Evolutionary conservation across 2,329 filamentous ascomycete genomes (phyloP), one percentile per base, ranked within the genome.

Genomic region (Ceratocystis cacaofunesta): DNA sequence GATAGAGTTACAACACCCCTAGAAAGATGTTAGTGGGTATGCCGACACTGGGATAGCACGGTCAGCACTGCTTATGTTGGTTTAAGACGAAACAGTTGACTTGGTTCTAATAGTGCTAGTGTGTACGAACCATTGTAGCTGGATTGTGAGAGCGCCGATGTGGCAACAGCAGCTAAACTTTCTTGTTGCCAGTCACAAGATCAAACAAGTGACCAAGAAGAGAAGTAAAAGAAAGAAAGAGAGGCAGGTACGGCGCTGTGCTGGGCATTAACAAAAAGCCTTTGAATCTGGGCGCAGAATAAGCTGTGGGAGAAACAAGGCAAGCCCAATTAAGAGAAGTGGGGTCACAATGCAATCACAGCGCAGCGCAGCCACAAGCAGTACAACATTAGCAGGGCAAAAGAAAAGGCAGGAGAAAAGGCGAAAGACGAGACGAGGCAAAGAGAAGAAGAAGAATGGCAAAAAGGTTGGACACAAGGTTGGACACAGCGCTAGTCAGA

Each of bases 1-100:
- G 41, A 28, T 50, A 19, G 61, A 62, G 61, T 62, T 44, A 48
- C 61, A 62, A 15, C 61, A 62, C 15, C 61, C 61, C 61, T 62
- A 61, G 30, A 61, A n/a, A 44, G 17, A 32, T 19, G 32, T 64
- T 57, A 65, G 58, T 55, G 57, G 30, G 15, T 12, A 28, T 52
- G 6, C 36, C 36, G 17, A 28, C 15, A 65, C 10, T 48, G 17
- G 17, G 15, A 52, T 52, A 41, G 36, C 36, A 41, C n/a, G 22
- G 17, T 52, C 19, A 52, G 48, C 48, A 25, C 48, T 52, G 19
- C 22, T 19, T 52, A 25, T 52, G n/a, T 19, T 52, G 48, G n/a
- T 19, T 25, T 22, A 25, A 25, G 5, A 22, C 22, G n/a, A 52
- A 52, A 22, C 48, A 52, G 48, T 52, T 41, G n/a, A 52, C 17